Evolutionary conservation across 2,329 filamentous ascomycete species (phyloP), one percentile per base, ranked within the genome.

Genomic region (Monosporascus ibericus): DNA sequence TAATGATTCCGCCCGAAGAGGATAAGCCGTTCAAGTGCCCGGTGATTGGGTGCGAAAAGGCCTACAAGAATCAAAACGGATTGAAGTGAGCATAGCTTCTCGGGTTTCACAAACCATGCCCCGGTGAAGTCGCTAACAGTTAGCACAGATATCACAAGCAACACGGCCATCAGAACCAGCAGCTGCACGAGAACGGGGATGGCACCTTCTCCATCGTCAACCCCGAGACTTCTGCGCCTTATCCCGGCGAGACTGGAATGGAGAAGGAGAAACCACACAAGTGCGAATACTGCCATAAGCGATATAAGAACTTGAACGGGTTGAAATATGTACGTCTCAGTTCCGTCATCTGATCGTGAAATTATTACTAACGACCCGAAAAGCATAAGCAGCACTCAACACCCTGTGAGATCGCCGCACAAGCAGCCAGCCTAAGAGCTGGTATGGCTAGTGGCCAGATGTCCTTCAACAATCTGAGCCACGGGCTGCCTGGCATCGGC

Each of bases 221-320:
- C 63, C 94, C 94, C 0, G 89, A 96, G 66, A 97, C 94, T 0
- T 94, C 89, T 27, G 83, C 90, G 1, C 94, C 94, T 0, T 99
- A 97, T 60, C 94, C 94, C 0, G 94, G 94, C 34, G 97, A 94
- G 1, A 77, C 96, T 37, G 94, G 94, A n/a, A 99, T 99, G 94
- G 94, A 99, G 74, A 99, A 97, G 70, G 92, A 97, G 75, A 99
- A 99, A 76, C 94, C 94, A 3, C 97, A 97, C 70, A 92, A 92
- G 66, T 99, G 94, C 70, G 92, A 97, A 59, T 87, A 91, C 11
- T 99, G 94, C 68, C 92, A 92, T 64, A 99, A 99, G 77, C 88
- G 94, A 49, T 99, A 99, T 75, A 99, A 99, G 84, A 99, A 99
- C 67, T 72, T 99, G 55, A 99, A 99, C 71, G 94, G 94, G 6